These are phyloP conservation scores for Leishmania guyanensis DNA, from an alignment of 208 protist genomes.

Conservation along the genomic window DNA sequence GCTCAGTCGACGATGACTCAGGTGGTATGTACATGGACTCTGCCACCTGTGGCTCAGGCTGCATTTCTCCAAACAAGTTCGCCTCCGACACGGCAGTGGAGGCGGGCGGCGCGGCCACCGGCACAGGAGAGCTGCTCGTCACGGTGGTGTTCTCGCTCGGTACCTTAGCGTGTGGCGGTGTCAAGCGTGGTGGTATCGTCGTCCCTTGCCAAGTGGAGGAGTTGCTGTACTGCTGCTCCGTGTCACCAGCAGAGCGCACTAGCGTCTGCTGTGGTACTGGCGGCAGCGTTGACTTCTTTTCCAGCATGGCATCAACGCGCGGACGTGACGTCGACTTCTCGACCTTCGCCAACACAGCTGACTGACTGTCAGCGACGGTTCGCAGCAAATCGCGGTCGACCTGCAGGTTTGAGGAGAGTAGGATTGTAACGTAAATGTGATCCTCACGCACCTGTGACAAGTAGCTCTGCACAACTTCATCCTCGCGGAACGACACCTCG, in stretches of 20 bases:
- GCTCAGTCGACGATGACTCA: not conserved
- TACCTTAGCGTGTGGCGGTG: constrained; percentile 30
- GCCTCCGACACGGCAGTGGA: constrained; percentile 22
- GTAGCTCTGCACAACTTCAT: constrained; percentile 72
- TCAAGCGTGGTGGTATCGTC: not conserved
- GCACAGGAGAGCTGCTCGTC: constrained; percentile 9
- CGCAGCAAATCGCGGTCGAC: constrained; percentile 57
- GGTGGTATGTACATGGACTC: not conserved
- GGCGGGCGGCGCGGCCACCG: constrained; percentile 3
- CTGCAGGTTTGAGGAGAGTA: constrained; percentile 71
- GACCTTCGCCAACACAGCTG: constrained; percentile 42
- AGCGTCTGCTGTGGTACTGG: not conserved
- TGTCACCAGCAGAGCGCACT: constrained; percentile 29
- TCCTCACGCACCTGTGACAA: constrained; percentile 49
- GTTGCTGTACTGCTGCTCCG: constrained; percentile 2
- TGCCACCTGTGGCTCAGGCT: not conserved
- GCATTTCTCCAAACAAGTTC: constrained; percentile 32
- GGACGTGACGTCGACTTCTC: constrained; percentile 1
- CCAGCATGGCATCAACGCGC: not conserved
- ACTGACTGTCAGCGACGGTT: constrained; percentile 64
- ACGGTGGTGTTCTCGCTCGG: not conserved
- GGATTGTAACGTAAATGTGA: constrained; percentile 54
- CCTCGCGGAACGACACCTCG: constrained; percentile 36
- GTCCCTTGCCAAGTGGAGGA: not conserved
- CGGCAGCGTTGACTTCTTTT: not conserved